A percentile compares a stretch with the other conserved stretches of the same genome.
Conservation (phyloP, 148 eudicot species). For the Cornus suecica region DNA sequence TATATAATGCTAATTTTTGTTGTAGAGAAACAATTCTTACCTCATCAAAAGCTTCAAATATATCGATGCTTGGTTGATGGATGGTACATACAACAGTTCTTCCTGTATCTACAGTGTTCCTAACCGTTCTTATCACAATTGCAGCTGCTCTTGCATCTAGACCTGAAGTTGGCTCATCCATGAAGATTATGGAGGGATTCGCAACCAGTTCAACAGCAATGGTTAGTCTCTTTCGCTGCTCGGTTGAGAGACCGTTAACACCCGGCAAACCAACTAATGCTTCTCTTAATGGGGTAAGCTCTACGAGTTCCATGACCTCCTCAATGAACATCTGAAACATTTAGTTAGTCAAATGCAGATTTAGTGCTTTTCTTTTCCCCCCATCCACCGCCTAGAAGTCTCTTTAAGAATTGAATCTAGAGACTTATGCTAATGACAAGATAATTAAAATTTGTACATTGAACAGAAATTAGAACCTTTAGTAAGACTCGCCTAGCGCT, state of each 20-base stretch:
- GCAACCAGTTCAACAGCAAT: constrained; percentile 84
- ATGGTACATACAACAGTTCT: constrained; percentile 88
- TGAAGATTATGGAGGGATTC: constrained; percentile 80
- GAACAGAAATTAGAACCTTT: too few relatives aligned
- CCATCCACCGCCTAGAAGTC: too few relatives aligned
- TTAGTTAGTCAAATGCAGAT: not conserved
- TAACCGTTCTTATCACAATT: constrained; percentile 81
- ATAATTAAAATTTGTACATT: too few relatives aligned
- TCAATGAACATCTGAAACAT: constrained; percentile 56
- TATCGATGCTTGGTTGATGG: constrained; percentile 85
- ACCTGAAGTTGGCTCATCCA: constrained; percentile 94
- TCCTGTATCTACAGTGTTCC: constrained; percentile 83
- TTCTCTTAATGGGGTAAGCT: constrained; percentile 44
- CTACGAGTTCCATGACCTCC: constrained; percentile 66
- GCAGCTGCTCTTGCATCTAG: constrained; percentile 86
- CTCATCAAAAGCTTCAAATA: constrained; percentile 88
- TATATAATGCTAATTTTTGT: not conserved
- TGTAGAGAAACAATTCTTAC: constrained; percentile 18
- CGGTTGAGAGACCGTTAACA: constrained; percentile 71
- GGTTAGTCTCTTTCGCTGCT: constrained; percentile 72
- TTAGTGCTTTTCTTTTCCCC: too few relatives aligned
- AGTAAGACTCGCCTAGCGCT: too few relatives aligned
- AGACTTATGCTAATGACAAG: too few relatives aligned
- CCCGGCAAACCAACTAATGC: constrained; percentile 69
- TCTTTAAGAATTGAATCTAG: too few relatives aligned